phyloP scores from a whole-genome alignment of 805 yeast species.

The Spencermartinsiella europaea region DNA sequence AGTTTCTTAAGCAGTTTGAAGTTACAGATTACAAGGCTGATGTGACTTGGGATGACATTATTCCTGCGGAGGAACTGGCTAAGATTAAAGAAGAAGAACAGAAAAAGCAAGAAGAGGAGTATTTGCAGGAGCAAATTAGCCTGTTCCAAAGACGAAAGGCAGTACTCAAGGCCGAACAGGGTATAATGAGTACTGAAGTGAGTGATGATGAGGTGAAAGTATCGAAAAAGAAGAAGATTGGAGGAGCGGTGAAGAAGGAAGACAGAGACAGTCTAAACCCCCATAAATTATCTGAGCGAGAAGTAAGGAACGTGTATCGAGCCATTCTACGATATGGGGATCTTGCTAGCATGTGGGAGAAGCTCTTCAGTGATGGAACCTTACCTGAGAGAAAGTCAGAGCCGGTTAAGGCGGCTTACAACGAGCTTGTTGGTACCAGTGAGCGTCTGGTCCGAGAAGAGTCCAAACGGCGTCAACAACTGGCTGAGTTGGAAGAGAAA shows the following conservation, averaged over 20 bases:
- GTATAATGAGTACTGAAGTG: conserved; percentile 36
- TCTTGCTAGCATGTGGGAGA: conserved; percentile 70
- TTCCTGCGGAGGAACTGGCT: conserved; percentile 87
- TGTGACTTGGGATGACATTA: conserved; percentile 98
- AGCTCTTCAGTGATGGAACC: conserved; percentile 83
- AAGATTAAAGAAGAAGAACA: conserved; percentile 89
- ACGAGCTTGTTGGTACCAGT: conserved; percentile 64
- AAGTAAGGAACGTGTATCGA: conserved; percentile 78
- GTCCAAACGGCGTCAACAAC: conserved; percentile 43
- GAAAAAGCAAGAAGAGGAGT: conserved; percentile 78
- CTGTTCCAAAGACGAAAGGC: conserved; percentile 78
- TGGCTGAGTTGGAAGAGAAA: conserved; percentile 21
- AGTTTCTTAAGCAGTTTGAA: conserved; percentile 92
- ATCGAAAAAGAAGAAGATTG: conserved; percentile 17
- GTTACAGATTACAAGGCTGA: conserved; percentile 98
- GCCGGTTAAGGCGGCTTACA: conserved; percentile 65
- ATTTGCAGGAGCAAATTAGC: conserved; percentile 81
- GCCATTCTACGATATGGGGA: conserved; percentile 81
- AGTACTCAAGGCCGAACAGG: conserved; percentile 45
- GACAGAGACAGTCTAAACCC: conserved; percentile 39
- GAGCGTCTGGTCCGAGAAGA: conserved; percentile 57
- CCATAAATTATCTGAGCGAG: conserved; percentile 71
- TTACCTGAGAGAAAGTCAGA: conserved; percentile 80
- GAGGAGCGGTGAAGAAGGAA: conserved; percentile 36
- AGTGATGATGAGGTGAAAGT: conserved; percentile 40